Evolutionary conservation across 2,329 filamentous ascomycete species (phyloP), one percentile per base, ranked within the genome.

Genomic region (Aureobasidium namibiae): DNA sequence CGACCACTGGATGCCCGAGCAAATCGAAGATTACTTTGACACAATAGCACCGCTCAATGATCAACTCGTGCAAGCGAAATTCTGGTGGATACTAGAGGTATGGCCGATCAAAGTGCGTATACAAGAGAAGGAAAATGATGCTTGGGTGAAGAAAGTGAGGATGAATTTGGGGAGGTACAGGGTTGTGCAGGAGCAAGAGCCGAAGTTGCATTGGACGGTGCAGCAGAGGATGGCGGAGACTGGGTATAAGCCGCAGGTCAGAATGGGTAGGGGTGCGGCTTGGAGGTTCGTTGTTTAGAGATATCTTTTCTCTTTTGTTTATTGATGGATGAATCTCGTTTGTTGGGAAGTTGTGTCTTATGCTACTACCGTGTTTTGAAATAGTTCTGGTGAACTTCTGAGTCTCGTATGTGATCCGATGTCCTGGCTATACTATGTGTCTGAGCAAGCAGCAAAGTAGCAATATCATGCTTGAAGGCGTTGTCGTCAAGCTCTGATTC

Each of bases 181-280:
- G 9, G 65, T 69, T 3, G 66, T 75, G 33, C 64, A 70, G 4
- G 74, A 76, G 42, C 29, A 59, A 6, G 67, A 68, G 54, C 75
- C 75, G 7, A 72, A 71, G 44, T 65, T 76, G 66, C 75, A 78
- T 62, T 77, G 75, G 75, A 76, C 74, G 10, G 75, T 76, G 31
- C 62, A 71, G 63, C 68, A 70, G 56, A 62, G 72, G 26, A 70
- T 73, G 46, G 60, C 69, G 13, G 68, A 73, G 21, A 63, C 65
- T 45, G 66, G 66, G 5, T 77, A 77, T 60, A 66, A 68, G 53
- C 62, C 73, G 13, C 69, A 64, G 60, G 68, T 67, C 31, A 60
- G 66, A 39, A 57, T 68, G 26, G 68, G 69, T 45, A 63, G 64
- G 53, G 64, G 69, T 42, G 66, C 70, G 0, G 50, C 34, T 57